Evolutionary conservation across 177 flowering plant genomes (phyloP), one percentile per base, ranked within the genome.

Genomic region (Vitis hybrid): DNA sequence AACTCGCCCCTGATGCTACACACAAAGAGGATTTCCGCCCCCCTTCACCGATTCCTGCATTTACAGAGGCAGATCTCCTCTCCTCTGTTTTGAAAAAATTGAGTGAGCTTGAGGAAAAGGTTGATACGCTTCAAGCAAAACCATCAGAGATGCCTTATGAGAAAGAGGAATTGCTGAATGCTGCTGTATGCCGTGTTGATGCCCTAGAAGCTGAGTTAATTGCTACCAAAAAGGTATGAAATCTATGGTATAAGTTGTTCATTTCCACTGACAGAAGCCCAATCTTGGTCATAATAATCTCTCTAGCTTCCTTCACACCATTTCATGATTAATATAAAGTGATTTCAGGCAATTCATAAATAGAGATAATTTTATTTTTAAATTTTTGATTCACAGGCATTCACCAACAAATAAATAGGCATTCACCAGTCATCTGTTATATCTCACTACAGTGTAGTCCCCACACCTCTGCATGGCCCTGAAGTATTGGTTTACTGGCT

Each of bases 101-200:
- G 56, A 85, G 79, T 23, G 94, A 85, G 73, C 85, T 94, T 65
- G 98, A 94, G 82, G 88, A 85, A 74, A 94, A 90, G 73, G 91
- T 92, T 7, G 84, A 76, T 21, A 80, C 74, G 1, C 92, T 94
- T 60, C 83, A 84, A 66, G 57, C 84, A 67, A 92, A 91, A 78
- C 97, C 97, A 55, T 78, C 81, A 49, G 83, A 81, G 78, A 92
- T 94, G 98, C 97, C 98, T 17, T 81, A 49, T 64, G 97, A 89
- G 80, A 91, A 94, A 79, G 97, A 84, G 65, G 97, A 94, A 76
- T 74, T 91, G 80, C 72, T 94, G 19, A 89, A 92, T 87, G 97
- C 93, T 70, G 93, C 98, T 75, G 88, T 94, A 54, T 88, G 87
- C 68, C 93, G 97, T 5, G 97, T 94, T 62, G 98, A 94, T 77